Evolutionary conservation across 257 asterid genomes (phyloP).

Genomic region (Solanum pinnatisectum): DNA sequence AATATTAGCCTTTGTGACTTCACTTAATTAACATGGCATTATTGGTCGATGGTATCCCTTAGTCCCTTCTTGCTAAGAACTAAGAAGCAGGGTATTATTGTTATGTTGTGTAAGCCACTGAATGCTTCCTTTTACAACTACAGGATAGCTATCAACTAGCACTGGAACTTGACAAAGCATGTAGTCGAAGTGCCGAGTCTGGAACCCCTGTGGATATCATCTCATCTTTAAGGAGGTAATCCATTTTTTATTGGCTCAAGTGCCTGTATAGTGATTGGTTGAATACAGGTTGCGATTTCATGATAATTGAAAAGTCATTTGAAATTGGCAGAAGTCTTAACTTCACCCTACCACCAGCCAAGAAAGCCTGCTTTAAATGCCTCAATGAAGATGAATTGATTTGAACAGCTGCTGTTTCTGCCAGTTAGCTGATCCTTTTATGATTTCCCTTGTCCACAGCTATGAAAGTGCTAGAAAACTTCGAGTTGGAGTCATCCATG

Average conservation of each 20-base stretch:
- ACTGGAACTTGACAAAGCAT: constrained; percentile 68
- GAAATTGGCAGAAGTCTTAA: not conserved
- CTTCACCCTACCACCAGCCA: not conserved
- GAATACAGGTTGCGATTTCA: not conserved
- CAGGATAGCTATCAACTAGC: constrained; percentile 95
- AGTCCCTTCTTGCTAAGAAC: not conserved
- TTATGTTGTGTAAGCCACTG: not conserved
- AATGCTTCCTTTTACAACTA: constrained; percentile 1
- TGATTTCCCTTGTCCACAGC: constrained; percentile 26
- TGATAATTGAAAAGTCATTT: not conserved
- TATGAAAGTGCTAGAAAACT: constrained; percentile 76
- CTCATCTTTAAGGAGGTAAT: constrained; percentile 59
- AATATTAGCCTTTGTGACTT: not conserved
- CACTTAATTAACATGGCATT: not conserved
- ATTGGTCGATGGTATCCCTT: not conserved
- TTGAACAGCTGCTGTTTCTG: not conserved
- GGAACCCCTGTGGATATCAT: constrained; percentile 44
- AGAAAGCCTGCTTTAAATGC: not conserved
- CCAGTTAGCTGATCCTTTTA: not conserved
- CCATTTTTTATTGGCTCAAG: not conserved
- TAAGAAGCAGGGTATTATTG: not conserved
- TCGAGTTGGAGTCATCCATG: constrained; percentile 85
- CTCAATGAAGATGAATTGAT: not conserved
- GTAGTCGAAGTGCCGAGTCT: constrained; percentile 33
- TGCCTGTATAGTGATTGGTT: not conserved